Conservation (phyloP, 768 basidiomycete genomes). For the Collybia nuda region DNA sequence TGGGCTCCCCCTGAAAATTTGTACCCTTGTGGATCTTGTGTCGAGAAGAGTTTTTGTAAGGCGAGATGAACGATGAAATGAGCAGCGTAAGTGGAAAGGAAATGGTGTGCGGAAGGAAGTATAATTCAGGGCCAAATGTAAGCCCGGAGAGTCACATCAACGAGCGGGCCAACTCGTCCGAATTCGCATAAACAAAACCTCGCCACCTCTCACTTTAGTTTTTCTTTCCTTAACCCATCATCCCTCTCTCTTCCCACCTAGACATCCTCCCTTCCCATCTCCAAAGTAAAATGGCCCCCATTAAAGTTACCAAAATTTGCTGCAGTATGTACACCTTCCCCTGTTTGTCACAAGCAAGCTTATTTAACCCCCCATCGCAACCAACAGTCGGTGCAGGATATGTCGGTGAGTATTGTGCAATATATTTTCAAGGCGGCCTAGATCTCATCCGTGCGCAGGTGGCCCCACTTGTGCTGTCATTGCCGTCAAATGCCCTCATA, state of each 20-base stretch:
- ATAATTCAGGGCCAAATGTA: too few relatives aligned
- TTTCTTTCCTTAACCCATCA: too few relatives aligned
- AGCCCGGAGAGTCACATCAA: too few relatives aligned
- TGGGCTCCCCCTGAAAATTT: too few relatives aligned
- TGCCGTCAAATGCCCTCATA: conserved; percentile 89
- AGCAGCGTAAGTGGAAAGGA: too few relatives aligned
- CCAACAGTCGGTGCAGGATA: conserved; percentile 83
- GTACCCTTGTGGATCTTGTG: too few relatives aligned
- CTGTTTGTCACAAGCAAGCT: neutral
- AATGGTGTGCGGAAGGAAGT: too few relatives aligned
- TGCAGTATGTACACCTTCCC: conserved; percentile 63
- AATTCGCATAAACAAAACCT: too few relatives aligned
- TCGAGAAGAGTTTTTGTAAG: too few relatives aligned
- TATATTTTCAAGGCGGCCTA: conserved; percentile 2
- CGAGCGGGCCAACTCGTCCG: too few relatives aligned
- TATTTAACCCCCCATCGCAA: conserved; percentile 14
- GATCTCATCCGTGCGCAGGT: conserved; percentile 42
- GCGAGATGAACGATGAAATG: too few relatives aligned
- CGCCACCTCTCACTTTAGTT: too few relatives aligned
- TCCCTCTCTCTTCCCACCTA: neutral
- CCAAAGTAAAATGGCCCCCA: conserved; percentile 42
- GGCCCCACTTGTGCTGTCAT: conserved; percentile 96
- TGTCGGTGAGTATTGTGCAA: conserved; percentile 61
- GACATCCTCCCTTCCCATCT: neutral
- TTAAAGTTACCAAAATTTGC: conserved; percentile 79